Base-by-base conservation (phyloP, 768 basidiomycete species). In the Calocybe cyanea region DNA sequence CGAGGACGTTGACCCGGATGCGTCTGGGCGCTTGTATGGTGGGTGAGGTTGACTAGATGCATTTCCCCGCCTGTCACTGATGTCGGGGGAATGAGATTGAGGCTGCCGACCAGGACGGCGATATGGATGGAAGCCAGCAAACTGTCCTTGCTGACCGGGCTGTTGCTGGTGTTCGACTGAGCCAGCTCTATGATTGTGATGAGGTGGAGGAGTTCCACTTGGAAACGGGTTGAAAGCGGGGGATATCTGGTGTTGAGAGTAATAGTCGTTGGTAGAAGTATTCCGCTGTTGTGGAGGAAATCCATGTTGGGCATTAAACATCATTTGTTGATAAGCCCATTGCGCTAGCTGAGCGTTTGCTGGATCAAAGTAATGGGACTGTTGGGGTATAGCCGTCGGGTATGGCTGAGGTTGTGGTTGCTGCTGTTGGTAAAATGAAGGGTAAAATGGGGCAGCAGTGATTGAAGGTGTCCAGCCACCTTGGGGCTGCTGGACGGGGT, bases 301-400 rank as follows among this genome's bases (percentile, higher is more conserved):
- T 37, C 67, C 70, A 38, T 80, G 78, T 54, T 81, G 78, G 38
- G 82, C 81, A 57, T 78, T 82, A 68, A 80, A 85, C 81, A 92
- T 82, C 88, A 91, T 90, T 58, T 91, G 88, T 65, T 90, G 88
- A 67, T 92, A 92, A 30, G 88, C 86, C 88, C 89, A 92, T 63
- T 87, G 86, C 2, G 87, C 83, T 45, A 88, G 78, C 52, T 85
- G 85, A 42, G 85, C 85, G 52, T 84, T 81, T 9, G 78, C 65
- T 11, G 84, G 85, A 64, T 90, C 86, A 57, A 82, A 88, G 62
- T 79, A 88, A n/a, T 76, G 75, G 52, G 70, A 63, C 55, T 77
- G 83, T 13, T 66, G 61, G 37, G 70, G 75, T 55, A 73, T 62
- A 57, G 68, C 73, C 17, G 48, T 48, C 32, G 73, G 72, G 63